Evolutionary conservation across 805 yeast genomes (phyloP), one percentile per base, ranked within the genome.

Genomic region (Ogataea philodendri): DNA sequence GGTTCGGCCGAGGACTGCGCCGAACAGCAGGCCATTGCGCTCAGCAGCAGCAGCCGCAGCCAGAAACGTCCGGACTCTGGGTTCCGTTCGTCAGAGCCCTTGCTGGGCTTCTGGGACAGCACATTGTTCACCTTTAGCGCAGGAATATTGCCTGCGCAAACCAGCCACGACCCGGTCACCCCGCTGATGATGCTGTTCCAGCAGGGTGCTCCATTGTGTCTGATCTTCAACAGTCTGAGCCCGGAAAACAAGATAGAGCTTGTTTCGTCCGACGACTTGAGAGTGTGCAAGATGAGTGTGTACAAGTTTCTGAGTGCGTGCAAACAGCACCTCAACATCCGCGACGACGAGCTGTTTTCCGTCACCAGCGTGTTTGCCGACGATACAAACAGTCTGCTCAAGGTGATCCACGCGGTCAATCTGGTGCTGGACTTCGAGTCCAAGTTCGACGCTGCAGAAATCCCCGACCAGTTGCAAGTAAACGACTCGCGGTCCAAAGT

Each of bases 291-390:
- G 54, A 82, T 83, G 64, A 81, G 87, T 15, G 87, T 93, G 16
- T 93, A 90, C 60, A 90, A 84, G 55, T 93, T 93, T 58, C 74
- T 90, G 32, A 72, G 81, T 42, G 95, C 95, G 8, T 90, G 95
- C 55, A 84, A 85, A 57, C 70, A 75, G 32, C 78, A 84, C 52
- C 69, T 89, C 42, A 74, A 76, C 28, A 73, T 85, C 43, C 78
- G 79, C 38, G 95, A 87, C 59, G 86, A 84, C 31, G 82, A 82
- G 49, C 69, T 90, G 59, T 89, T 93, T 62, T 86, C 96, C 19
- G 84, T 93, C 28, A 83, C 95, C 11, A 84, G 86, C 59, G 95
- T 88, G 1, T 90, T 87, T 52, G 74, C 87, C 27, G 89, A 85
- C 48, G 79, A 78, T 42, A 82, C 96, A 4, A 76, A 79, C 40